Percentiles rank a stretch among this genome's conserved stretches.
These are phyloP conservation scores for Phytophthora fragariae DNA, from an alignment of 352 stramenopile species.

Conservation along the genomic window DNA sequence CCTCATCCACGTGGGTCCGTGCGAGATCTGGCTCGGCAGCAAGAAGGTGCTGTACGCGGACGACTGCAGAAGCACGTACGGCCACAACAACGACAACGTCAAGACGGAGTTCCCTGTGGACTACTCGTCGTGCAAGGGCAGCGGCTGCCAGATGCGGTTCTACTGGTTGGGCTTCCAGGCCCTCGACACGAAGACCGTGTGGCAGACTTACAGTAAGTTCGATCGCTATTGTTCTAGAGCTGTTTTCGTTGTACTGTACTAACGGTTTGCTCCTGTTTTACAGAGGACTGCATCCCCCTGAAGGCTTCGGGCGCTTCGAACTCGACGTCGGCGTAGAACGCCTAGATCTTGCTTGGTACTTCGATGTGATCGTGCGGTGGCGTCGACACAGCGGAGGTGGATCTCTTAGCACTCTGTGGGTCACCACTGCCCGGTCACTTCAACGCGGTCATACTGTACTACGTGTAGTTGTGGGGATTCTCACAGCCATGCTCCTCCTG, in stretches of 20 bases:
- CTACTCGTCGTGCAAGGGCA: conserved; percentile 3
- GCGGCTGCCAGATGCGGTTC: background rate
- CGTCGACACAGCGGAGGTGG: background rate
- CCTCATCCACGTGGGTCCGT: background rate
- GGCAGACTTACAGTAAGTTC: too few species aligned
- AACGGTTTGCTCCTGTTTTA: background rate
- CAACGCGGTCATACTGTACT: too few species aligned
- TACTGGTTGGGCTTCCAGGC: background rate
- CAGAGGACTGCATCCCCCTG: background rate
- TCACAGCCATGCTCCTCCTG: too few species aligned
- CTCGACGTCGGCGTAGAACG: background rate
- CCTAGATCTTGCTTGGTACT: too few species aligned
- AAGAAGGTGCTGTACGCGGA: background rate
- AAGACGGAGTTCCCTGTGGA: conserved; percentile 35
- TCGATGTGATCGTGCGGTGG: background rate
- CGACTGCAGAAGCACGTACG: conserved; percentile 7
- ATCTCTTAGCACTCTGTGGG: too few species aligned
- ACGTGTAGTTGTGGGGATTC: too few species aligned
- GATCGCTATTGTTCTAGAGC: too few species aligned
- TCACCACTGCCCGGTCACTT: too few species aligned
- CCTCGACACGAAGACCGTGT: background rate
- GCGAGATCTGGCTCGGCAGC: background rate
- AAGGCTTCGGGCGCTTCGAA: background rate
- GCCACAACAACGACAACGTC: conserved; percentile 7
- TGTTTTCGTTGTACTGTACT: background rate